Base-by-base conservation (phyloP, 129 eudicot species). In the Flaveria bidentis region DNA sequence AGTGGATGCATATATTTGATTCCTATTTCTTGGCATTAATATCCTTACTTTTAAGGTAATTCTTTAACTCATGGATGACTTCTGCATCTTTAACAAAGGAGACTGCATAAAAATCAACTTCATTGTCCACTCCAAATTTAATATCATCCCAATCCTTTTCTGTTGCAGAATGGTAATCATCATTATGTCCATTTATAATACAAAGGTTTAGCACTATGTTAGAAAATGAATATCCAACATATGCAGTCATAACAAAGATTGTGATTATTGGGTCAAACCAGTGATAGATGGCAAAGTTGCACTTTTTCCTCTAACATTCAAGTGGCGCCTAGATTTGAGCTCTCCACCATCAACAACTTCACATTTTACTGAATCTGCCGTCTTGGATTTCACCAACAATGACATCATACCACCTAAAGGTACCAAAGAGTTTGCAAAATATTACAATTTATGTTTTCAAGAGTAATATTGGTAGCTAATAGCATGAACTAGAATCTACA, bases 301-400 rank as follows among this genome's bases (percentile, higher is more conserved):
- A 86, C 98, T 93, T 84, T 93, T 93, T 52, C 98, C 98, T 77
- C 93, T 80, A 74, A 93, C 98, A 73, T 93, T 93, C 33, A 93
- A 82, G 84, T 93, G 98, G 8, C 98, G 82, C 71, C 98, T 88
- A 4, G 98, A 93, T 83, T 93, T 93, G 33, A 93, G 98, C 82
- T 90, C 97, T 72, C 98, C 98, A 13, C 98, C 98, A 84, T 93
- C 98, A 76, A 93, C 88, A 80, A 93, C 98, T 83, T 91, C 98
- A 83, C 98, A 93, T 73, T 87, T 93, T 64, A 93, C 98, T 10
- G 91, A 87, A 78, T 93, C 98, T 77, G 77, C 85, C 14, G 96
- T 88, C 82, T 91, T 93, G 36, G 93, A 93, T 70, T 91, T 93
- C 58, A 93, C 98, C 74, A 85, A 26, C 9, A 93, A 83, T 12